Evolutionary conservation across 495 filamentous ascomycete genomes (phyloP).

Genomic region (Hyaloscypha bicolor): DNA sequence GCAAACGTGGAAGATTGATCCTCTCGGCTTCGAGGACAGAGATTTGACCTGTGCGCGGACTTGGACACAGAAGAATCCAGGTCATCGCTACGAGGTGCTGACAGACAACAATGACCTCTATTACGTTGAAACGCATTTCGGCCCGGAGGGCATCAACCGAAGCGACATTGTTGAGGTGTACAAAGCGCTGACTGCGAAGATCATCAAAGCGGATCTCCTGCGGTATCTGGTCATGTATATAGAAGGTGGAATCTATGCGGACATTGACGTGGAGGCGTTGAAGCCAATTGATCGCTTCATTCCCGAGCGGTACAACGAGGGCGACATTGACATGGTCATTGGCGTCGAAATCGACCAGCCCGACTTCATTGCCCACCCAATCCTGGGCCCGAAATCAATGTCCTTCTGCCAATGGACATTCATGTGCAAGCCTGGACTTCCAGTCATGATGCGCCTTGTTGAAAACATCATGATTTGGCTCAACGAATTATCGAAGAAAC

Average conservation of each 20-base stretch:
- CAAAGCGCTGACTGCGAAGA: slow-evolving; percentile 54
- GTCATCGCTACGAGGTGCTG: slow-evolving; percentile 63
- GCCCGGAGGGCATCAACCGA: slow-evolving; percentile 57
- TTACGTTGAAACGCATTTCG: slow-evolving; percentile 63
- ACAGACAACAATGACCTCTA: slow-evolving; percentile 61
- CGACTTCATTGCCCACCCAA: slow-evolving; percentile 58
- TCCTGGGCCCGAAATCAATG: slow-evolving; percentile 61
- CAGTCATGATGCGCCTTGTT: slow-evolving; percentile 63
- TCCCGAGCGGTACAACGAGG: slow-evolving; percentile 39
- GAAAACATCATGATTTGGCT: slow-evolving; percentile 64
- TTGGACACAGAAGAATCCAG: slow-evolving; percentile 61
- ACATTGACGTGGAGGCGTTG: slow-evolving; percentile 53
- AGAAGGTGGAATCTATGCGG: slow-evolving; percentile 53
- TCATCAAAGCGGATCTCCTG: slow-evolving; percentile 58
- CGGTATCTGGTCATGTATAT: slow-evolving; percentile 57
- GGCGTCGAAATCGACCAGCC: slow-evolving; percentile 69
- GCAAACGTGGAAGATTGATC: slow-evolving; percentile 69
- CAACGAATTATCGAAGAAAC: slow-evolving; percentile 52
- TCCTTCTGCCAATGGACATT: slow-evolving; percentile 75
- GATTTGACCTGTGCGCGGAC: slow-evolving; percentile 54
- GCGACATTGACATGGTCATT: slow-evolving; percentile 61
- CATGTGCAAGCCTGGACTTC: slow-evolving; percentile 61
- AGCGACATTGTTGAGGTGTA: slow-evolving; percentile 63
- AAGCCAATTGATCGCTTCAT: slow-evolving; percentile 48
- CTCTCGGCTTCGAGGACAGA: slow-evolving; percentile 57